A percentile compares a stretch with the other conserved stretches of the same genome.
phyloP scores from a whole-genome alignment of 2,329 filamentous ascomycete genomes.

The Aspergillus fischeri region DNA sequence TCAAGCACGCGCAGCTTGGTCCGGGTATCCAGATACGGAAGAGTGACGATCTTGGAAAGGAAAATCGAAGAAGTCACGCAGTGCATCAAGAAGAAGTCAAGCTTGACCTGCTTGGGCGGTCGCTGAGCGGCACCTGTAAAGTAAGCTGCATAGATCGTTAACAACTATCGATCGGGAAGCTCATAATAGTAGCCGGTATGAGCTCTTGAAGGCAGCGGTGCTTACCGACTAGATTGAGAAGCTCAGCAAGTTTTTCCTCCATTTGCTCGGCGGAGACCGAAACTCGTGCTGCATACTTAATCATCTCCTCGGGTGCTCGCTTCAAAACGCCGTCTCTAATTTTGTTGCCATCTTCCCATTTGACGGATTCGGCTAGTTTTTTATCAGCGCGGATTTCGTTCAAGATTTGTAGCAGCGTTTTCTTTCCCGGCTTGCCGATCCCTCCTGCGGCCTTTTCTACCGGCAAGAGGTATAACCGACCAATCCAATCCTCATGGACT shows the following conservation, averaged over 20 bases:
- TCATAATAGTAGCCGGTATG: not conserved
- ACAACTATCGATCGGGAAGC: not conserved
- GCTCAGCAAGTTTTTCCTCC: constrained; percentile 56
- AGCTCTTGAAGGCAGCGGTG: not conserved
- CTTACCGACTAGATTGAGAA: constrained; percentile 62
- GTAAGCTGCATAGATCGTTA: constrained; percentile 40
- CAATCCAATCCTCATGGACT: constrained; percentile 60
- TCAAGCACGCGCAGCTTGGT: constrained; percentile 69
- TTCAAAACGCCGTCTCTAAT: constrained; percentile 64
- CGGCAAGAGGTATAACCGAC: constrained; percentile 46
- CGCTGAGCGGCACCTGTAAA: constrained; percentile 60
- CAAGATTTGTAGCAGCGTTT: constrained; percentile 56
- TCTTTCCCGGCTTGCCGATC: constrained; percentile 26
- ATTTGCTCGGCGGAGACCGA: constrained; percentile 55
- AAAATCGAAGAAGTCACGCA: constrained; percentile 75
- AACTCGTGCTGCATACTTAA: constrained; percentile 58
- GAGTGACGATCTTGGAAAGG: constrained; percentile 60
- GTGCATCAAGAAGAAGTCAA: constrained; percentile 84
- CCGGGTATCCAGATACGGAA: constrained; percentile 55
- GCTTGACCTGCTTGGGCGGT: constrained; percentile 62
- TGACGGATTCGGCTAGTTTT: constrained; percentile 52
- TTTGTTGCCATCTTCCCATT: constrained; percentile 57
- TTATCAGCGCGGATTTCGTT: constrained; percentile 55
- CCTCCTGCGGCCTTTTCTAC: constrained; percentile 33
- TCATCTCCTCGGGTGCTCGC: constrained; percentile 61